phyloP scores from a whole-genome alignment of 1,284 basidiomycete species.

The Microbotryomycetes sp. region DNA sequence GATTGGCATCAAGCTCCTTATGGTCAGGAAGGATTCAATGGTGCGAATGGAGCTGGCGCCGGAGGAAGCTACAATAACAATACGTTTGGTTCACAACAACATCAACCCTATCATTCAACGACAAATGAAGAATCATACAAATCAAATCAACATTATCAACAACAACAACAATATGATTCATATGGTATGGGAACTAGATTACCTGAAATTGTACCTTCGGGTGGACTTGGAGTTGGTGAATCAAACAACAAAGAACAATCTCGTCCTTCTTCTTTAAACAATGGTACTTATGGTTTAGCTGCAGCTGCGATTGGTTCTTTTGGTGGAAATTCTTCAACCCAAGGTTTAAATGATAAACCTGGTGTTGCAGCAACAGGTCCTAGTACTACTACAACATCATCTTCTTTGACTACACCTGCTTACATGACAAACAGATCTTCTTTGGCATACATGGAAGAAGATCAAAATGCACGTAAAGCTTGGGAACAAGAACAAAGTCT shows the following conservation, averaged over 20 bases:
- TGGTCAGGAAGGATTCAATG: not conserved
- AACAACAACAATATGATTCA: not conserved
- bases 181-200: not conserved
- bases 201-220: not conserved
- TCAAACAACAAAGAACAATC: not conserved
- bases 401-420: not conserved
- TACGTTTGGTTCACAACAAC: not conserved
- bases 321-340: not conserved
- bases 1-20: not conserved
- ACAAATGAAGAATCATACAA: not conserved
- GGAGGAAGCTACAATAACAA: not conserved
- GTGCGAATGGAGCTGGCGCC: not conserved
- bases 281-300: not conserved
- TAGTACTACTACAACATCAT: no score
- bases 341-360: not conserved
- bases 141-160: not conserved
- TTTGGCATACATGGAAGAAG: conserved; percentile 23
- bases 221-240: not conserved
- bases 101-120: not conserved
- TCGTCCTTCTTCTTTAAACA: not conserved
- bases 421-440: conserved; percentile 9
- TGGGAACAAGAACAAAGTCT: not conserved
- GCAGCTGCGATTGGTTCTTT: not conserved
- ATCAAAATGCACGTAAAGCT: not conserved
- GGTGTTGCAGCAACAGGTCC: not conserved